Base-by-base conservation (phyloP, 495 filamentous ascomycete genomes). In the Penicillium cosmopolitanum region DNA sequence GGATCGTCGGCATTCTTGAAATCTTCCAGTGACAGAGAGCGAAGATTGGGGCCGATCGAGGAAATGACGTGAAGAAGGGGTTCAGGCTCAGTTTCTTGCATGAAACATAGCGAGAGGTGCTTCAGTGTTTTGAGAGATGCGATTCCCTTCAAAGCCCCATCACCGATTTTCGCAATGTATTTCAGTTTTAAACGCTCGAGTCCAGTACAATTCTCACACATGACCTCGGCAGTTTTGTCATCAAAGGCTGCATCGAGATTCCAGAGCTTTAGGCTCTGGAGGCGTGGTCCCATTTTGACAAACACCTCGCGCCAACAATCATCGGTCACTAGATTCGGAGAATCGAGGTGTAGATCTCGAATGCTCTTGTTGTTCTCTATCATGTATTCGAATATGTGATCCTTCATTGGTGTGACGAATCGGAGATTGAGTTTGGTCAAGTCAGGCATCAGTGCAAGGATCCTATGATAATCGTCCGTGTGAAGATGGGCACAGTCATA, bases 331-430 rank as follows among this genome's bases (percentile, higher is more conserved):
- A 97, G 82, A 60, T 96, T 97, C 2, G 91, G 85, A 15, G 89
- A 87, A 64, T 91, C 85, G 5, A 97, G 70, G 72, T 91, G 73
- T 77, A 86, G 56, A 66, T 84, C 59, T 77, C 74, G 81, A 46
- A 96, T 79, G 10, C 82, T 64, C 40, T 87, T 76, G 42, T 88
- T 73, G 21, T 89, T 86, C 54, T 87, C 86, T 5, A 90, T 76
- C 65, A 96, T 84, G 71, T 91, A 96, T 18, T 94, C 81, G 67
- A 96, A 79, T 25, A 91, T 87, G 12, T 77, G 70, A 65, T 96
- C 89, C 70, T 95, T 96, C 81, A 96, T 87, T 63, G 95, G 91
- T 35, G 91, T 87, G n/a, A 85, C 90, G 66, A 93, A 91, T 40
- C 85, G 84, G 46, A 95, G 77, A 56, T 89, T 87, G 35, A 97